phyloP scores from a whole-genome alignment of 2,329 filamentous ascomycete genomes.

The Pestalotiopsis sp. region DNA sequence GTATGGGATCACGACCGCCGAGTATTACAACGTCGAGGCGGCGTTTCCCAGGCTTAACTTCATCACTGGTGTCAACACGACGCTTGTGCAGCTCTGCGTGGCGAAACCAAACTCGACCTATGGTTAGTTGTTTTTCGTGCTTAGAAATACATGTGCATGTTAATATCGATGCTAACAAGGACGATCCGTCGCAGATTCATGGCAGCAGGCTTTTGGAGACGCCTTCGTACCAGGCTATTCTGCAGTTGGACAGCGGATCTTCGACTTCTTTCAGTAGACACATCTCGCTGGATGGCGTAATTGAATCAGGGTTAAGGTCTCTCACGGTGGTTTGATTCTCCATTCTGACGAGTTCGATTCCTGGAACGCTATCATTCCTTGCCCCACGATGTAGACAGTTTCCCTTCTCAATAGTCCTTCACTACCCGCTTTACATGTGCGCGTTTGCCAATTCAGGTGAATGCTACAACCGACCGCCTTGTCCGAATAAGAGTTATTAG shows the following conservation, averaged over 20 bases:
- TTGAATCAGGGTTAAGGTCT: too few species aligned
- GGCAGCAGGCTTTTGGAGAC: constrained; percentile 21
- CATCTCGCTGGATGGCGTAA: too few species aligned
- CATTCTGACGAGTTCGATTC: too few species aligned
- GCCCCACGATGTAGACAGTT: too few species aligned
- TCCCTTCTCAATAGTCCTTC: too few species aligned
- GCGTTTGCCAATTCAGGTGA: too few species aligned
- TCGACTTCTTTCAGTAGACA: constrained; percentile 8
- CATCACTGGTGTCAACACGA: constrained; percentile 35
- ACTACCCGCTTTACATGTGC: too few species aligned
- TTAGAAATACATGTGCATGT: background rate
- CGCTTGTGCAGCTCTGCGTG: constrained; percentile 40
- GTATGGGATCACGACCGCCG: constrained; percentile 31
- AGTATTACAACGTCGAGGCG: constrained; percentile 34
- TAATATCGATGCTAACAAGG: background rate
- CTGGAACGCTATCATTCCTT: too few species aligned
- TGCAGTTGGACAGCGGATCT: constrained; percentile 8
- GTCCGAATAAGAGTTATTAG: too few species aligned
- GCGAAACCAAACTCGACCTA: constrained; percentile 41
- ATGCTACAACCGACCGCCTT: too few species aligned
- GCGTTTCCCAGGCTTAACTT: constrained; percentile 38
- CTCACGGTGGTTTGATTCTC: too few species aligned
- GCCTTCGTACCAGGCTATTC: constrained; percentile 14
- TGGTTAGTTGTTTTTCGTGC: constrained; percentile 21
- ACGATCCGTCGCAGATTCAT: constrained; percentile 10